A percentile compares a stretch with the other conserved stretches of the same genome.
Conservation (phyloP, 2,329 filamentous ascomycete species). For the Cladobotryum protrusum region DNA sequence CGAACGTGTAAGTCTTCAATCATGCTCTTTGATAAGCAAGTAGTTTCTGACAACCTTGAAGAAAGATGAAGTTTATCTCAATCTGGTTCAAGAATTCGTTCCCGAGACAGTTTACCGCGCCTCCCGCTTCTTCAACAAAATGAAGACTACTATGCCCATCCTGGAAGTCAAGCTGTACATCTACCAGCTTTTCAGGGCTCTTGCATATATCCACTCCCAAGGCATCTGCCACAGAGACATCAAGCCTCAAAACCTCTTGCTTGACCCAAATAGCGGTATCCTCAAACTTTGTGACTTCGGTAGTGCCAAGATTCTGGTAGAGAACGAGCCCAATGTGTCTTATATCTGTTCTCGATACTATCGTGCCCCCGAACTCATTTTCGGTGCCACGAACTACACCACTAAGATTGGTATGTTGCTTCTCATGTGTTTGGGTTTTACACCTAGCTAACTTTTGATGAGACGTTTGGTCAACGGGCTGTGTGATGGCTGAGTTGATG, state of each 20-base stretch:
- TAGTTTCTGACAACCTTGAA: slow-evolving; percentile 29
- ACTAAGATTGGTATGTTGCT: slow-evolving; percentile 87
- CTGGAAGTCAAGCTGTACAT: slow-evolving; percentile 99
- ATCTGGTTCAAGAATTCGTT: slow-evolving; percentile 95
- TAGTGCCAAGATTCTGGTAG: slow-evolving; percentile 95
- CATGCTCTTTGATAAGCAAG: neutral
- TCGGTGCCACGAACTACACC: slow-evolving; percentile 98
- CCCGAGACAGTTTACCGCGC: slow-evolving; percentile 98
- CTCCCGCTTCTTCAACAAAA: slow-evolving; percentile 98
- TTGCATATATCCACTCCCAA: slow-evolving; percentile 98
- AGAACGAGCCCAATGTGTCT: slow-evolving; percentile 98
- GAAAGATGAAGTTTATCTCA: slow-evolving; percentile 99
- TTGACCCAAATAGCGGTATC: slow-evolving; percentile 85
- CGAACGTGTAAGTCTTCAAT: slow-evolving; percentile 65
- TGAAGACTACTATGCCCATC: slow-evolving; percentile 99
- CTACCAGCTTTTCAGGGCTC: slow-evolving; percentile 96
- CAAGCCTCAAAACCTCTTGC: slow-evolving; percentile 94
- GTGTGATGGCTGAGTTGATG: slow-evolving; percentile 99
- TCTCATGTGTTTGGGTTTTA: neutral
- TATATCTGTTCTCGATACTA: slow-evolving; percentile 99
- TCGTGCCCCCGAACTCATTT: slow-evolving; percentile 94
- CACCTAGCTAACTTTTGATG: slow-evolving; percentile 45
- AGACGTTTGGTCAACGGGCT: slow-evolving; percentile 99
- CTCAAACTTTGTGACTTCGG: slow-evolving; percentile 98
- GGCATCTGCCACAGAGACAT: slow-evolving; percentile 99